A percentile compares a stretch with the other conserved stretches of the same genome.
phyloP scores from a whole-genome alignment of 306 rosid genomes.

The Nissolia schottii region DNA sequence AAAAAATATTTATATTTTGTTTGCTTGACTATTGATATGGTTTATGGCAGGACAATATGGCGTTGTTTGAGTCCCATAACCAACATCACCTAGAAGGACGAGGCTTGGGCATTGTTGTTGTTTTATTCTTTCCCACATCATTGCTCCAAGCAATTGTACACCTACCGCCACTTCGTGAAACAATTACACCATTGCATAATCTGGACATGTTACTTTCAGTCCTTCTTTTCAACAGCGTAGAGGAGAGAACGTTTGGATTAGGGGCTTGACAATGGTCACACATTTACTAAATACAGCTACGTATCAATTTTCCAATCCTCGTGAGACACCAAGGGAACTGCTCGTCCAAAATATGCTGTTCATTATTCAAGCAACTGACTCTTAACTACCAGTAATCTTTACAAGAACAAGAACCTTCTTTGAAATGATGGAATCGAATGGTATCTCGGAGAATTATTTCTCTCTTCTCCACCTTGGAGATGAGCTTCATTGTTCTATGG shows the following conservation, averaged over 20 bases:
- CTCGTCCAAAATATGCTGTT: neutral
- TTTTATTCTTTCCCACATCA: neutral
- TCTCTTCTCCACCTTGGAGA: slow-evolving; percentile 48
- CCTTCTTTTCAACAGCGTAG: neutral
- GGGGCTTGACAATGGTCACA: neutral
- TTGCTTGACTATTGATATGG: no score
- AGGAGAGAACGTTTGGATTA: neutral
- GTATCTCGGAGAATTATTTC: slow-evolving; percentile 56
- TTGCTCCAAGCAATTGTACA: neutral
- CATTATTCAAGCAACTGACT: neutral
- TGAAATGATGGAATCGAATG: slow-evolving; percentile 55
- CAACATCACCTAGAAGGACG: no score
- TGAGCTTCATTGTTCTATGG: slow-evolving; percentile 50
- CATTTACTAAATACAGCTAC: neutral
- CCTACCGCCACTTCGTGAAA: neutral
- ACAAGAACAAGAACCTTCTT: slow-evolving; percentile 60
- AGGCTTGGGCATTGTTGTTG: no score
- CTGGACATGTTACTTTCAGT: neutral
- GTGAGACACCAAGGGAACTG: neutral
- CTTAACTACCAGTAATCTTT: slow-evolving; percentile 53
- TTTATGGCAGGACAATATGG: no score
- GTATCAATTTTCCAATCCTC: neutral
- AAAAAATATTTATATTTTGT: no score
- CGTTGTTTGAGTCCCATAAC: no score
- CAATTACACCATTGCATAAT: neutral